Evolutionary conservation across 306 rosid species (phyloP).

Genomic region (Bauhinia variegata): DNA sequence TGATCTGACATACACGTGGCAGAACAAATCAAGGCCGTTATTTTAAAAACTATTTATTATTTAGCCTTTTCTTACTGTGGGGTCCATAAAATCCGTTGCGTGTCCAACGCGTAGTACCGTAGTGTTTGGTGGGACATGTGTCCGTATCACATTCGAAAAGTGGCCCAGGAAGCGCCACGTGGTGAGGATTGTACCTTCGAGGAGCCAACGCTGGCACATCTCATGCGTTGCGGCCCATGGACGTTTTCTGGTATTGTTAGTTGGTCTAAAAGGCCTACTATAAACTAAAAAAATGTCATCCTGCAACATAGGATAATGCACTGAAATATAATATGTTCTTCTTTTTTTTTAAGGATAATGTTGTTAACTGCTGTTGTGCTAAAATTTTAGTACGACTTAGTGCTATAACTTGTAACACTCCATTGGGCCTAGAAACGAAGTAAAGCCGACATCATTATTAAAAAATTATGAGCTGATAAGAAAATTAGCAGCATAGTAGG

Average conservation of each 20-base stretch:
- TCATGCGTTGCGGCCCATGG: constrained; percentile 17
- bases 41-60: background rate
- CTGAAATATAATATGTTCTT: background rate
- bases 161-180: constrained; percentile 5
- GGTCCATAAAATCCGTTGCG: constrained; percentile 46
- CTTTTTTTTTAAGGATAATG: constrained; percentile 18
- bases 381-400: background rate
- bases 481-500: no score
- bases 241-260: constrained; percentile 45
- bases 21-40: background rate
- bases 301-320: constrained; percentile 24
- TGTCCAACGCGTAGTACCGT: constrained; percentile 10
- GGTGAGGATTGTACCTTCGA: constrained; percentile 26
- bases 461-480: no score
- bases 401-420: no score
- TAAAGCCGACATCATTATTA: no score
- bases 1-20: no score
- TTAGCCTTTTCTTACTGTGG: constrained; percentile 9
- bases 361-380: background rate
- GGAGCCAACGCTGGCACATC: constrained; percentile 19
- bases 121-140: constrained; percentile 24
- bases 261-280: constrained; percentile 23
- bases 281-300: background rate
- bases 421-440: no score
- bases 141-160: background rate